Evolutionary conservation across 2,329 filamentous ascomycete genomes (phyloP).

Genomic region (Penicillium sp.): DNA sequence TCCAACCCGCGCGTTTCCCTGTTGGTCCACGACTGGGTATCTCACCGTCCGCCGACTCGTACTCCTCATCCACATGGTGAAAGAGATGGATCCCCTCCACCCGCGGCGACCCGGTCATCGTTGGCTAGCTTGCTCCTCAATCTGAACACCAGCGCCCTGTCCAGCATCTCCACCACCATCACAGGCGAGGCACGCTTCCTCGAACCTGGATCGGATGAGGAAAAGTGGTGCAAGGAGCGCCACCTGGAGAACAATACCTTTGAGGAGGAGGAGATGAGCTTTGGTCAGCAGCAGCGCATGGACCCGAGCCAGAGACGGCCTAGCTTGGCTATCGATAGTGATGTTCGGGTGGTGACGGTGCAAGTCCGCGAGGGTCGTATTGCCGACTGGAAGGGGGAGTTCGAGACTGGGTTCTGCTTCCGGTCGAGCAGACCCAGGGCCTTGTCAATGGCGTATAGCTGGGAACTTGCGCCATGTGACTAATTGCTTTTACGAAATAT

Average conservation of each 20-base stretch:
- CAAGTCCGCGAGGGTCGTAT: slow-evolving; percentile 78
- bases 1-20: slow-evolving; percentile 83
- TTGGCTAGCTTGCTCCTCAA: slow-evolving; percentile 80
- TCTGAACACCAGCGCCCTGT: slow-evolving; percentile 82
- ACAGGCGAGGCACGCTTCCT: slow-evolving; percentile 78
- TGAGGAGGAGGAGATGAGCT: slow-evolving; percentile 51
- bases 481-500: not conserved
- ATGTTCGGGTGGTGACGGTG: slow-evolving; percentile 83
- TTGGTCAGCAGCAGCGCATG: slow-evolving; percentile 34
- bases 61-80: slow-evolving; percentile 49
- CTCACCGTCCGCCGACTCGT: slow-evolving; percentile 77
- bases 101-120: slow-evolving; percentile 60
- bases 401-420: slow-evolving; percentile 61
- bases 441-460: slow-evolving; percentile 31
- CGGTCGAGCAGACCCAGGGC: slow-evolving; percentile 24
- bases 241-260: slow-evolving; percentile 94
- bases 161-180: slow-evolving; percentile 86
- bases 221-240: slow-evolving; percentile 72
- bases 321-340: slow-evolving; percentile 65
- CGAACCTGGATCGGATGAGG: slow-evolving; percentile 68
- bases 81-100: slow-evolving; percentile 58
- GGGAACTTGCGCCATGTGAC: not conserved
- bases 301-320: slow-evolving; percentile 28
- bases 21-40: slow-evolving; percentile 98
- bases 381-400: slow-evolving; percentile 93